Evolutionary conservation across 345 rosid genomes (phyloP).

Genomic region (Pugionium dolabratum): DNA sequence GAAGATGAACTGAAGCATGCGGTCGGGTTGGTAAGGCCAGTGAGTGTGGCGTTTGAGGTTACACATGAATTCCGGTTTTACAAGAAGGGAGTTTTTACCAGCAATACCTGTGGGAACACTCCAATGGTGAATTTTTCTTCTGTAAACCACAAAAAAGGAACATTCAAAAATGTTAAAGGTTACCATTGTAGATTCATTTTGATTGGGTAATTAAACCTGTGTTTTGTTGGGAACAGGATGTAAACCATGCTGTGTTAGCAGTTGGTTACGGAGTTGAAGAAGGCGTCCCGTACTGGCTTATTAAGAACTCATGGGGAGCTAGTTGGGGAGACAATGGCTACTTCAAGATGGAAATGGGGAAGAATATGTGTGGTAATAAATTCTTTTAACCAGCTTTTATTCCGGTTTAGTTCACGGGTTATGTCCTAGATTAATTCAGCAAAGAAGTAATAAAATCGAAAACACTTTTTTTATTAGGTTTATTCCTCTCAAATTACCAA

Average conservation of each 20-base stretch:
- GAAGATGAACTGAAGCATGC: slow-evolving; percentile 89
- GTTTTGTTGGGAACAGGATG: slow-evolving; percentile 55
- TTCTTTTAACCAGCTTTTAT: neutral
- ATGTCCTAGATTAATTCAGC: neutral
- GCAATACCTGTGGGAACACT: slow-evolving; percentile 60
- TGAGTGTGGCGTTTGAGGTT: slow-evolving; percentile 86
- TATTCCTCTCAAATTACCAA: neutral
- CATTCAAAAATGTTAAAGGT: neutral
- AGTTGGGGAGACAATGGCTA: slow-evolving; percentile 77
- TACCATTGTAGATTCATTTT: neutral
- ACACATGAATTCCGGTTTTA: slow-evolving; percentile 58
- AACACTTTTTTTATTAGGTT: neutral
- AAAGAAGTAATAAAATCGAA: neutral
- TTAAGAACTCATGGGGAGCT: slow-evolving; percentile 88
- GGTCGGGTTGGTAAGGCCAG: slow-evolving; percentile 78
- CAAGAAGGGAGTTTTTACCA: slow-evolving; percentile 75
- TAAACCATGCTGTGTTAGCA: slow-evolving; percentile 91
- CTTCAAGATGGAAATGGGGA: slow-evolving; percentile 88
- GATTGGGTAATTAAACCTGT: neutral
- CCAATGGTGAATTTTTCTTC: slow-evolving; percentile 52
- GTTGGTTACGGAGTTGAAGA: slow-evolving; percentile 86
- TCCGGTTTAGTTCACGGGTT: neutral
- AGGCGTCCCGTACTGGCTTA: slow-evolving; percentile 76
- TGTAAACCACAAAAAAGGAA: neutral
- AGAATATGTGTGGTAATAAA: slow-evolving; percentile 91